Evolutionary conservation across 108 stramenopile genomes (phyloP).

Genomic region (Seminavis robusta): DNA sequence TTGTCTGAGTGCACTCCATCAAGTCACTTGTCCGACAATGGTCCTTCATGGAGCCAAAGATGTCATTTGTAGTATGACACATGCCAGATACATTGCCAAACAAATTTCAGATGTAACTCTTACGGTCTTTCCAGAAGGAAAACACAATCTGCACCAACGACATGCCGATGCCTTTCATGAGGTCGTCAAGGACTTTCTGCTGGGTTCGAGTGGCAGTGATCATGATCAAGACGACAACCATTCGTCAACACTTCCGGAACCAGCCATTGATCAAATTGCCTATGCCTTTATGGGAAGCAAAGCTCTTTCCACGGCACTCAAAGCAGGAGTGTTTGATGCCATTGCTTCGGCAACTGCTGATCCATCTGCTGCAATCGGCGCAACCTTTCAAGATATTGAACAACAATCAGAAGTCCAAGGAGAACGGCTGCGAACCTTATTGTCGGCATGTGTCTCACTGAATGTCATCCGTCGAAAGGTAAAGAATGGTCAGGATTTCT

Average conservation of each 20-base stretch:
- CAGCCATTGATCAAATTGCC: slow-evolving; percentile 18
- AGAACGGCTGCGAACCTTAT: slow-evolving; percentile 15
- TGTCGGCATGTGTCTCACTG: slow-evolving; percentile 21
- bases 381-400: slow-evolving; percentile 6
- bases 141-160: slow-evolving; percentile 24
- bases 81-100: slow-evolving; percentile 11
- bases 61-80: slow-evolving; percentile 10
- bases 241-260: neutral
- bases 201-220: neutral
- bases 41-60: slow-evolving; percentile 19
- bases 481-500: slow-evolving; percentile 4
- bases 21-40: slow-evolving; percentile 15
- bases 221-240: neutral
- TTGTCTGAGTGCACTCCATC: slow-evolving; percentile 8
- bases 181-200: slow-evolving; percentile 4
- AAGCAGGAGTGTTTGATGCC: slow-evolving; percentile 13
- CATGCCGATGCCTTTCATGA: slow-evolving; percentile 13
- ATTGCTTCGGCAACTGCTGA: neutral
- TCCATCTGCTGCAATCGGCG: neutral
- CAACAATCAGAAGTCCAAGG: neutral
- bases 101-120: slow-evolving; percentile 11
- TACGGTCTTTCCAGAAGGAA: slow-evolving; percentile 14
- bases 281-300: slow-evolving; percentile 28
- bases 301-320: slow-evolving; percentile 12
- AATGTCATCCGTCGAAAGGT: slow-evolving; percentile 6